Evolutionary conservation across 129 eudicot species (phyloP), one percentile per base, ranked within the genome.

Genomic region (Calendula officinalis): DNA sequence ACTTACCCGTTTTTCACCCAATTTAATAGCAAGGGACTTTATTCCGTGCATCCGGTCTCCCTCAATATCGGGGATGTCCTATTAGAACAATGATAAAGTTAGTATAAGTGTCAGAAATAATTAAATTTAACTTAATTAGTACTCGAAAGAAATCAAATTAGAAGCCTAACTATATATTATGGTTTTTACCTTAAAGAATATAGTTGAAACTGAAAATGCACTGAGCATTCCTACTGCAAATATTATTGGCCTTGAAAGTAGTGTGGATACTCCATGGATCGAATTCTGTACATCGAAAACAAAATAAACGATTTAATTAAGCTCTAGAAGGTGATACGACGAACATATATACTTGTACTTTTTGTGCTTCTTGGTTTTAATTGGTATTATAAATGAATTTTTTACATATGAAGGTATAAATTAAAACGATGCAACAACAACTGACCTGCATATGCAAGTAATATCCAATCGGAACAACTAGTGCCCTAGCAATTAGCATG

Each of bases 11-110:
- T 8, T 70, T 70, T 49, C 60, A 60, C 75, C 75, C 40, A 70
- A n/a, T 46, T 30, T 50, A 9, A 38, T 33, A 17, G 75, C 75
- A 5, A 70, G 60, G 6, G 75, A 59, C 50, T 70, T 70, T 7
- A 70, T 70, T 48, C 75, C 75, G 49, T 70, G 75, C 67, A 59
- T 59, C 38, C 56, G 58, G 51, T 70, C 75, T 60, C 75, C 75
- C 67, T 70, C 67, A 38, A 70, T 59, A 60, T 70, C 75, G 5
- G 75, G 75, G 50, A 70, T 70, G 60, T 70, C 75, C 75, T 70
- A 38, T n/a, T 2, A 70, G 2, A 38, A 4, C 7, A 47, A 70
- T 4, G 12, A 37, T 8, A 12, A 22, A 27, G 55, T 69, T 46
- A 69, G 42, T 16, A 32, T 12, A 22, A 22, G 30, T 22, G 30